These are phyloP conservation scores for Melanomma pulvis-pyrius DNA, from an alignment of 495 filamentous ascomycete species.

Conservation along the genomic window DNA sequence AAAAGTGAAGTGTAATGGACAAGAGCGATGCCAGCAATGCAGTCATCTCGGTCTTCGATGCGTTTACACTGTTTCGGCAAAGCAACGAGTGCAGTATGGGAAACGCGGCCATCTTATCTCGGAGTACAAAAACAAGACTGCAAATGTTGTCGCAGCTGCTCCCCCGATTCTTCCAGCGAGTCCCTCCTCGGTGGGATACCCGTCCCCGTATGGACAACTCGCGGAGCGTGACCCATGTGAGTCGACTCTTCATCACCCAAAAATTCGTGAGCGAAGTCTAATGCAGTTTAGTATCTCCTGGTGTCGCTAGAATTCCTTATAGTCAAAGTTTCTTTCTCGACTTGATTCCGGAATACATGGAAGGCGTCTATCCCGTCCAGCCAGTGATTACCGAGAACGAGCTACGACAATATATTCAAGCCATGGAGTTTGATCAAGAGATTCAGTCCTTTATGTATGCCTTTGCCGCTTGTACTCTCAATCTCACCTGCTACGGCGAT, in stretches of 20 bases:
- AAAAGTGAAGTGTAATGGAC: constrained; percentile 36
- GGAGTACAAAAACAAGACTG: constrained; percentile 26
- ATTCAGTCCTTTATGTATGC: constrained; percentile 32
- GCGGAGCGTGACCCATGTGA: neutral
- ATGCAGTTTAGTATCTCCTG: constrained; percentile 1
- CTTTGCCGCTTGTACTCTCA: constrained; percentile 35
- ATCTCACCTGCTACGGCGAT: constrained; percentile 24
- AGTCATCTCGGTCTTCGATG: constrained; percentile 32
- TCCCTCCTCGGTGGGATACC: neutral
- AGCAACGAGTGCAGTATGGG: constrained; percentile 8
- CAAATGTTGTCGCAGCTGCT: neutral
- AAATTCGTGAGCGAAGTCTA: neutral
- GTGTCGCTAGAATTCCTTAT: neutral
- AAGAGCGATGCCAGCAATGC: constrained; percentile 35
- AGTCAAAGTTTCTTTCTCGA: constrained; percentile 34
- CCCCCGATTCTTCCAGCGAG: constrained; percentile 4
- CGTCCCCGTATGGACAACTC: neutral
- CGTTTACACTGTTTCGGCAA: constrained; percentile 23
- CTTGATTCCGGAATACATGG: constrained; percentile 35
- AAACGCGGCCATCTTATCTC: constrained; percentile 26
- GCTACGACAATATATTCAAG: constrained; percentile 18
- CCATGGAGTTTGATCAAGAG: constrained; percentile 34
- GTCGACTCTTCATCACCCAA: neutral
- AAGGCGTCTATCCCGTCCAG: constrained; percentile 35
- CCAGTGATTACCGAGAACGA: constrained; percentile 37